phyloP scores from a whole-genome alignment of 352 stramenopile genomes.

The Phytophthora parvispora region DNA sequence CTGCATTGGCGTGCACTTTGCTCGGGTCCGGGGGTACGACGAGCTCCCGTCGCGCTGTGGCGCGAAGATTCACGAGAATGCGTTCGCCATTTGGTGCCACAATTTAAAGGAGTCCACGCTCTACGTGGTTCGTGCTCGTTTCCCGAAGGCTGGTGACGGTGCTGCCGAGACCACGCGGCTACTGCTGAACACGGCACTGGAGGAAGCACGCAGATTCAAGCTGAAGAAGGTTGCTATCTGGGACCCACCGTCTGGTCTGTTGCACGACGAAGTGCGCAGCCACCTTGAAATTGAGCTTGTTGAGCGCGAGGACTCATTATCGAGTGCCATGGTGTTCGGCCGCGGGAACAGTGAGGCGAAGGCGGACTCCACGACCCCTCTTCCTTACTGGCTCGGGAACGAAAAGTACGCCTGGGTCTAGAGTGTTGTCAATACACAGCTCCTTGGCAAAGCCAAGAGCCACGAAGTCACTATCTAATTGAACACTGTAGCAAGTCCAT shows the following conservation, averaged over 20 bases:
- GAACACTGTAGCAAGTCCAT: no score
- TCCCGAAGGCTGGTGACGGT: conserved; percentile 25
- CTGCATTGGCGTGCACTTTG: conserved; percentile 64
- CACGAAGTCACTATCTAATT: neutral
- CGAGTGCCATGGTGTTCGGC: conserved; percentile 63
- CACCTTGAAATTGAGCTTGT: conserved; percentile 43
- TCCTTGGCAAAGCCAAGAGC: neutral
- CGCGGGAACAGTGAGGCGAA: neutral
- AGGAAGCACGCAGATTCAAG: conserved; percentile 52
- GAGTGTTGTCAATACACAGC: neutral
- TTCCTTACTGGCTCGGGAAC: conserved; percentile 49
- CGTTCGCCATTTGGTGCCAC: conserved; percentile 75
- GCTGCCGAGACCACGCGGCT: conserved; percentile 13
- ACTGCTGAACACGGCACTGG: conserved; percentile 44
- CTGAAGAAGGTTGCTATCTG: conserved; percentile 58
- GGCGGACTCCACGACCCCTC: neutral
- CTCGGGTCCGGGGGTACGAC: conserved; percentile 36
- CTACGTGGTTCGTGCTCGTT: conserved; percentile 56
- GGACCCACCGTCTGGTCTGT: conserved; percentile 34
- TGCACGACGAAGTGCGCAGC: conserved; percentile 20
- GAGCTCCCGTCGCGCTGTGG: conserved; percentile 53
- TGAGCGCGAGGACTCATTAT: conserved; percentile 65
- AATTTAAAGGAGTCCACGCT: conserved; percentile 70
- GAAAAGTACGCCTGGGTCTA: conserved; percentile 68
- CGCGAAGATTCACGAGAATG: conserved; percentile 43